Percentiles rank a stretch among this genome's conserved stretches.
These are phyloP conservation scores for Trypethelium eluteriae DNA, from an alignment of 495 filamentous ascomycete genomes.

Conservation along the genomic window DNA sequence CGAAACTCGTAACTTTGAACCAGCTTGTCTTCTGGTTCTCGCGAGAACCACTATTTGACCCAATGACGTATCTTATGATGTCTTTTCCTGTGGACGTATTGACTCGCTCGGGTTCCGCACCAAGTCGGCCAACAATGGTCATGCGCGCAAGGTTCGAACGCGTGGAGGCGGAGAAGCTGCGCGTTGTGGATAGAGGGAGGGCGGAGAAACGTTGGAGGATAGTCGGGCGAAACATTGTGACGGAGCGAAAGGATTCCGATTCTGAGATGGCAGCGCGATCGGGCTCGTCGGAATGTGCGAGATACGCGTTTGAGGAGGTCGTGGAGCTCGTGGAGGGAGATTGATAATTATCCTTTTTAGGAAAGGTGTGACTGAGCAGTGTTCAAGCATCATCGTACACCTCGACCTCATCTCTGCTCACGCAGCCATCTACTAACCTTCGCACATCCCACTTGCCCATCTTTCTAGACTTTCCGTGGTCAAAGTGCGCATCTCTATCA, in stretches of 20 bases:
- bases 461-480: background rate
- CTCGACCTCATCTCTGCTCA: background rate
- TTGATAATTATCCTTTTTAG: background rate
- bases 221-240: background rate
- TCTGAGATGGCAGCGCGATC: background rate
- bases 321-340: background rate
- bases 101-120: constrained; percentile 56
- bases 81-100: constrained; percentile 58
- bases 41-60: constrained; percentile 45
- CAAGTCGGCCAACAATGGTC: constrained; percentile 70
- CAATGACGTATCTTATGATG: constrained; percentile 59
- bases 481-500: background rate
- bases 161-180: constrained; percentile 49
- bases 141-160: constrained; percentile 46
- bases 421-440: background rate
- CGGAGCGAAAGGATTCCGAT: background rate
- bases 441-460: background rate
- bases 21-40: constrained; percentile 65
- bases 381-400: background rate
- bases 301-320: background rate
- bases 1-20: constrained; percentile 63
- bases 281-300: background rate
- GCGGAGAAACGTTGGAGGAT: constrained; percentile 1
- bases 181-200: constrained; percentile 27
- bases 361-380: background rate